Percentiles rank a stretch among this genome's conserved stretches.
These are phyloP conservation scores for Aschersonia sp. DNA, from an alignment of 2,329 filamentous ascomycete species.

Conservation along the genomic window DNA sequence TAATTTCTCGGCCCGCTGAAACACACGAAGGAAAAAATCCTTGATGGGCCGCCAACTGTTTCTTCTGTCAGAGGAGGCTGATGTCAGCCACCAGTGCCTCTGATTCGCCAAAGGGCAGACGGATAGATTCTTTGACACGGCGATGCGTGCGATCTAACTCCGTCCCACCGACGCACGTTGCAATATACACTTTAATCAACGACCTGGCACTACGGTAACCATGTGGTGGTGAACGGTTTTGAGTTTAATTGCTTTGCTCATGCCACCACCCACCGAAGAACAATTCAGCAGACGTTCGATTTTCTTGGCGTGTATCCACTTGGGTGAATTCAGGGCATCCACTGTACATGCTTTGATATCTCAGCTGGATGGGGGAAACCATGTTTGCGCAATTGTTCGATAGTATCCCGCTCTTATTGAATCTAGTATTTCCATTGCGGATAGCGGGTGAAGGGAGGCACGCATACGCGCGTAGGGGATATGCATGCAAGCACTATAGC, in stretches of 20 bases:
- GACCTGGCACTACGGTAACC: background rate
- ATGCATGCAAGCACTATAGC: background rate
- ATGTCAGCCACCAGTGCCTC: background rate
- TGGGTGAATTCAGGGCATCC: too few relatives aligned
- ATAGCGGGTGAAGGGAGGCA: too few relatives aligned
- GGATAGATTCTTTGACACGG: too few relatives aligned
- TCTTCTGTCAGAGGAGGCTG: background rate
- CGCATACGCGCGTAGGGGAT: too few relatives aligned
- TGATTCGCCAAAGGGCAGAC: too few relatives aligned
- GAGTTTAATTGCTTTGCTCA: background rate
- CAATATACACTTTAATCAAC: background rate
- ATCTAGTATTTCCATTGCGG: too few relatives aligned
- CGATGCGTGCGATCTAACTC: too few relatives aligned
- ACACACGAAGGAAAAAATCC: too few relatives aligned
- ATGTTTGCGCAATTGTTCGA: background rate
- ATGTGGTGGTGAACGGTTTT: background rate
- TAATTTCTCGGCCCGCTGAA: background rate
- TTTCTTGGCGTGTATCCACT: background rate
- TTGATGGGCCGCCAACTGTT: background rate
- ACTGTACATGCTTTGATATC: background rate
- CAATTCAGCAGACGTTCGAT: background rate
- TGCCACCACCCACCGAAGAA: background rate
- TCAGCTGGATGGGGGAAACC: background rate
- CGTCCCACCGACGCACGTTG: background rate
- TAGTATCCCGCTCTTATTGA: too few relatives aligned